A percentile compares a stretch with the other conserved stretches of the same genome.
Conservation (phyloP, 768 basidiomycete genomes). For the Leccinum barrowsii region DNA sequence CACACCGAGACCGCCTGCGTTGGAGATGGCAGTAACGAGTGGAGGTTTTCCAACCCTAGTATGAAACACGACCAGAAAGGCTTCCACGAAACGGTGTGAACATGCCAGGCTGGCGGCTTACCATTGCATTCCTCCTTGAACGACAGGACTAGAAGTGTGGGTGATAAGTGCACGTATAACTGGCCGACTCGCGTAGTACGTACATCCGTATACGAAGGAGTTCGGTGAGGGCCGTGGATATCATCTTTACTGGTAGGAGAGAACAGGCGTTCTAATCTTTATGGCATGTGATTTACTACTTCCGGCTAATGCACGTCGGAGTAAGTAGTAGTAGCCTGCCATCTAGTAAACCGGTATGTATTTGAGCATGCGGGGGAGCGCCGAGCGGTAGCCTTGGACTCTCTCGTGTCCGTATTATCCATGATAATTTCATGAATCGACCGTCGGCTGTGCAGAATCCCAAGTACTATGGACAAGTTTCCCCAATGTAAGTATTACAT, state of each 20-base stretch:
- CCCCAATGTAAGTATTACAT: background rate
- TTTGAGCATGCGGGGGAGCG: too few species aligned
- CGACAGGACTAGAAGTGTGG: constrained; percentile 52
- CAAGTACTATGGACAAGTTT: too few species aligned
- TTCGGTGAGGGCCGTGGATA: constrained; percentile 57
- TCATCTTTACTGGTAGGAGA: constrained; percentile 27
- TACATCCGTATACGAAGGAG: constrained; percentile 66
- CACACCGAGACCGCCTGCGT: constrained; percentile 77
- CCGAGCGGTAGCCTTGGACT: too few species aligned
- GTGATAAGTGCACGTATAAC: background rate
- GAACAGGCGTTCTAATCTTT: background rate
- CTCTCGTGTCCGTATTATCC: too few species aligned
- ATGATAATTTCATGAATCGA: too few species aligned
- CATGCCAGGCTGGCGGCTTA: constrained; percentile 24
- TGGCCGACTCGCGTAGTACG: constrained; percentile 26
- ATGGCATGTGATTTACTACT: background rate
- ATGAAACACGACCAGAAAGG: background rate
- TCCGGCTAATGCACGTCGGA: background rate
- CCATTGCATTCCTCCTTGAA: constrained; percentile 94
- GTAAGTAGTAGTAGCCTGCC: background rate
- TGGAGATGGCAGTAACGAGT: constrained; percentile 74
- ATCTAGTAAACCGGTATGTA: too few species aligned
- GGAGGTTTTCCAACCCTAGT: constrained; percentile 74
- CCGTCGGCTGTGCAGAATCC: background rate
- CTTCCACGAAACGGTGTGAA: background rate